Evolutionary conservation across 768 basidiomycete genomes (phyloP).

Genomic region (Trametes punicea): DNA sequence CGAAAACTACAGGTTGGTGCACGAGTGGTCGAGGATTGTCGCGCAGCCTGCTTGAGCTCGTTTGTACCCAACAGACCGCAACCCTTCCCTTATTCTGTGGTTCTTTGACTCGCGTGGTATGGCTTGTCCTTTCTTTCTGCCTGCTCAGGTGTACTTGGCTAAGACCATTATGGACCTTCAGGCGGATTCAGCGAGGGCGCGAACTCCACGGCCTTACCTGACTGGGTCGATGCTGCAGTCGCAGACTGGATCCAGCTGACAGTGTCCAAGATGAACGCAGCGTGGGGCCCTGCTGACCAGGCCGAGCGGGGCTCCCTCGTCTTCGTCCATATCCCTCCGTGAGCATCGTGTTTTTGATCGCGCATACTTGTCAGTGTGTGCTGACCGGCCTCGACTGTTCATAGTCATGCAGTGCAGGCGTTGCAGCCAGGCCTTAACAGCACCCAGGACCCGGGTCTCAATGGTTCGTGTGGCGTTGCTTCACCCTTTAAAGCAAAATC

Average conservation of each 20-base stretch:
- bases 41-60: background rate
- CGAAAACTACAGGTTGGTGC: slow-evolving; percentile 30
- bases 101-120: slow-evolving; percentile 76
- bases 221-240: slow-evolving; percentile 68
- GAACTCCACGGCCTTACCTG: slow-evolving; percentile 46
- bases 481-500: too few species aligned
- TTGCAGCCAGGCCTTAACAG: slow-evolving; percentile 37
- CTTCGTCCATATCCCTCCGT: slow-evolving; percentile 79
- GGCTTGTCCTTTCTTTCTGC: background rate
- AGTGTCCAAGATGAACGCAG: slow-evolving; percentile 47
- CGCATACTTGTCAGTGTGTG: background rate
- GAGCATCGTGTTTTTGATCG: slow-evolving; percentile 22
- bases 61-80: slow-evolving; percentile 35
- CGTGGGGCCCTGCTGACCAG: slow-evolving; percentile 52
- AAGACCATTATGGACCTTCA: slow-evolving; percentile 9
- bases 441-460: slow-evolving; percentile 40
- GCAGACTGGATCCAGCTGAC: slow-evolving; percentile 58
- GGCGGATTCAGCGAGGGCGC: slow-evolving; percentile 50
- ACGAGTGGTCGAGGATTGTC: background rate
- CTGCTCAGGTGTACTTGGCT: background rate
- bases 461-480: slow-evolving; percentile 31
- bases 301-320: slow-evolving; percentile 51
- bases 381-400: background rate
- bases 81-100: slow-evolving; percentile 62
- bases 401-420: slow-evolving; percentile 33